Percentiles rank a stretch among this genome's conserved stretches.
phyloP scores from a whole-genome alignment of 768 basidiomycete genomes.

The Terana coerulea region DNA sequence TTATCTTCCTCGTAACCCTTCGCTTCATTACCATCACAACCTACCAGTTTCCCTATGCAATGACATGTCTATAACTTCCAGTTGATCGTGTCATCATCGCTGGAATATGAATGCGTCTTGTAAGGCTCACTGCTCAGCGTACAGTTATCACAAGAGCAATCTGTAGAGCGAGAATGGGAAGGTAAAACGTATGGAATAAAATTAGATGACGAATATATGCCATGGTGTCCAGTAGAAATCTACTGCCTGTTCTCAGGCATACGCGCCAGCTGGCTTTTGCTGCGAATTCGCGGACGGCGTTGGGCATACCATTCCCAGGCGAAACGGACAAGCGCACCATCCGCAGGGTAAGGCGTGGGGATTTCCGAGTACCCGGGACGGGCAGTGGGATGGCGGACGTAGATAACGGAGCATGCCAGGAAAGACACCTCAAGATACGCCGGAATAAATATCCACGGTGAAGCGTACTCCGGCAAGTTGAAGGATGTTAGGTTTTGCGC shows the following conservation, averaged over 20 bases:
- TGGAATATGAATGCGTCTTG: too few species aligned
- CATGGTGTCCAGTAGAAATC: not conserved
- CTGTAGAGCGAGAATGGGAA: too few species aligned
- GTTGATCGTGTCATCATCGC: too few species aligned
- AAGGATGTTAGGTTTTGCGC: slow-evolving; percentile 57
- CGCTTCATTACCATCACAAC: too few species aligned
- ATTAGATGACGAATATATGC: too few species aligned
- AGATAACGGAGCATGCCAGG: slow-evolving; percentile 85
- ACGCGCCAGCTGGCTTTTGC: slow-evolving; percentile 55
- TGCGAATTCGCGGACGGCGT: slow-evolving; percentile 63
- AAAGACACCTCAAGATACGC: slow-evolving; percentile 86
- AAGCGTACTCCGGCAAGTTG: slow-evolving; percentile 79
- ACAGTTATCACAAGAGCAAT: too few species aligned
- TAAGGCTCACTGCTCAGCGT: too few species aligned
- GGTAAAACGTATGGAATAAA: too few species aligned
- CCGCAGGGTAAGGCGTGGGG: slow-evolving; percentile 93
- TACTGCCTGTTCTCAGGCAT: slow-evolving; percentile 62
- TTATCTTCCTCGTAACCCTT: too few species aligned
- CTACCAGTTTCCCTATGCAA: too few species aligned
- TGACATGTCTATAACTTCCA: too few species aligned
- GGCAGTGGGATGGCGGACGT: slow-evolving; percentile 94
- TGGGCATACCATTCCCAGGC: slow-evolving; percentile 96
- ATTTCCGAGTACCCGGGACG: slow-evolving; percentile 96
- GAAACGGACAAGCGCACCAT: slow-evolving; percentile 86
- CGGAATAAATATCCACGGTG: slow-evolving; percentile 92